These are phyloP conservation scores for Lodderomyces pseudojiufengensis DNA, from an alignment of 1,139 yeast genomes.

Conservation along the genomic window DNA sequence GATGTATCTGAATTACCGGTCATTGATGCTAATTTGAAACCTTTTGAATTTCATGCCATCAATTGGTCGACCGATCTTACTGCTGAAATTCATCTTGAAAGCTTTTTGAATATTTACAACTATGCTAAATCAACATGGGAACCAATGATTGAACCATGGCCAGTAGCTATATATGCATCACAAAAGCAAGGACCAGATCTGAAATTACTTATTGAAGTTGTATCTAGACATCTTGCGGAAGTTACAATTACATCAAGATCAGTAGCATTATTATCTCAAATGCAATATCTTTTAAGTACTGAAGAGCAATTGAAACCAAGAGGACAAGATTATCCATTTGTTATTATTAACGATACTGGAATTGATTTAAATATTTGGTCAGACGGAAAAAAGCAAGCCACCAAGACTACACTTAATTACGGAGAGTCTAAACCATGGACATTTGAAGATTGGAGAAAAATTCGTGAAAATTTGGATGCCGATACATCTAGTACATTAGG, in stretches of 20 bases:
- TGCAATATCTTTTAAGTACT: conserved; percentile 52
- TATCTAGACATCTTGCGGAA: conserved; percentile 75
- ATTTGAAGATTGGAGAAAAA: conserved; percentile 88
- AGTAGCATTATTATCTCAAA: conserved; percentile 70
- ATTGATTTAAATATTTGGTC: conserved; percentile 78
- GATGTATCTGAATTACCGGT: conserved; percentile 93
- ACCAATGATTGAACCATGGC: conserved; percentile 88
- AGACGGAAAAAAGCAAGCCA: conserved; percentile 17
- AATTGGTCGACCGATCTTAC: conserved; percentile 90
- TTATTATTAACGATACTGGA: conserved; percentile 82
- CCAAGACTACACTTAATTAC: conserved; percentile 38
- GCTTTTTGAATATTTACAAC: conserved; percentile 78
- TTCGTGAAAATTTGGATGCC: conserved; percentile 75
- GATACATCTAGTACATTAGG: conserved; percentile 64
- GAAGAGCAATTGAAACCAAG: conserved; percentile 59
- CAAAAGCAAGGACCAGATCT: conserved; percentile 43
- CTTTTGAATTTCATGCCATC: conserved; percentile 67
- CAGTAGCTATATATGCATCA: conserved; percentile 69
- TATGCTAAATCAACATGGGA: conserved; percentile 96
- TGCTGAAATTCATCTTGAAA: conserved; percentile 66
- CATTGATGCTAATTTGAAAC: conserved; percentile 71
- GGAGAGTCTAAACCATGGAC: conserved; percentile 73
- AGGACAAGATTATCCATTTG: conserved; percentile 81
- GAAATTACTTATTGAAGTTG: conserved; percentile 55
- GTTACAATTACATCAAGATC: conserved; percentile 79